Conservation (phyloP, 73 alveolate species). For the Effrenium voratum region DNA sequence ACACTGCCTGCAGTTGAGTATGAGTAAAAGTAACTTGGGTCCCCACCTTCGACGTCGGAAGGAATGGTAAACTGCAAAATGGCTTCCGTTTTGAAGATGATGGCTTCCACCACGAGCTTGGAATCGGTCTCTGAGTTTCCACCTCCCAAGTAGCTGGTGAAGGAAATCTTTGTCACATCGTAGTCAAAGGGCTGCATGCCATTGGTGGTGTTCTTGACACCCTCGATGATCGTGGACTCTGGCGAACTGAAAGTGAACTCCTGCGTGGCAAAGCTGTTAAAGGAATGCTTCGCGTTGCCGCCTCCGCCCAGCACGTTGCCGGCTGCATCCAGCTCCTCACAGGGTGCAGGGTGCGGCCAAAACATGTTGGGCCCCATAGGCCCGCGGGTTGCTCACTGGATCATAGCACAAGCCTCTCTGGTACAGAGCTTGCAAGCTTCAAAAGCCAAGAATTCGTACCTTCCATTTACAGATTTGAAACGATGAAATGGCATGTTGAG, state of each 20-base stretch:
- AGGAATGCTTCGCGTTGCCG: constrained; percentile 46
- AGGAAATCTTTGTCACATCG: constrained; percentile 20
- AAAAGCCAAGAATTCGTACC: no score
- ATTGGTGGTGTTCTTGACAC: background rate
- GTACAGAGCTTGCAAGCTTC: no score
- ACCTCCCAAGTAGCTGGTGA: constrained; percentile 7
- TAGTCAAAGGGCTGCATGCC: background rate
- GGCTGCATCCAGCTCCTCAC: background rate
- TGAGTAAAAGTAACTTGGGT: no score
- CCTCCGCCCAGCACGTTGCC: constrained; percentile 43
- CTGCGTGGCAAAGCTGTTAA: constrained; percentile 68
- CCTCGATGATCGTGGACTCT: background rate
- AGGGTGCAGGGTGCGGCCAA: no score
- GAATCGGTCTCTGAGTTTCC: constrained; percentile 11
- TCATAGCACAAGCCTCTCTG: no score
- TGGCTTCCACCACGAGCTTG: constrained; percentile 16
- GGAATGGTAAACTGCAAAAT: background rate
- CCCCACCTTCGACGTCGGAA: background rate
- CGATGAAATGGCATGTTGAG: no score
- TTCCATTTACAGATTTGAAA: no score
- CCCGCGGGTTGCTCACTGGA: no score
- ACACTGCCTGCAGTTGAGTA: background rate
- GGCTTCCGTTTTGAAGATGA: constrained; percentile 24
- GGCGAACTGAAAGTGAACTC: constrained; percentile 6
- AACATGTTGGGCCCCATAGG: no score